Percentiles rank a stretch among this genome's conserved stretches.
Evolutionary conservation across 139 green algal genomes (phyloP).

Genomic region (Chlorella sp.): DNA sequence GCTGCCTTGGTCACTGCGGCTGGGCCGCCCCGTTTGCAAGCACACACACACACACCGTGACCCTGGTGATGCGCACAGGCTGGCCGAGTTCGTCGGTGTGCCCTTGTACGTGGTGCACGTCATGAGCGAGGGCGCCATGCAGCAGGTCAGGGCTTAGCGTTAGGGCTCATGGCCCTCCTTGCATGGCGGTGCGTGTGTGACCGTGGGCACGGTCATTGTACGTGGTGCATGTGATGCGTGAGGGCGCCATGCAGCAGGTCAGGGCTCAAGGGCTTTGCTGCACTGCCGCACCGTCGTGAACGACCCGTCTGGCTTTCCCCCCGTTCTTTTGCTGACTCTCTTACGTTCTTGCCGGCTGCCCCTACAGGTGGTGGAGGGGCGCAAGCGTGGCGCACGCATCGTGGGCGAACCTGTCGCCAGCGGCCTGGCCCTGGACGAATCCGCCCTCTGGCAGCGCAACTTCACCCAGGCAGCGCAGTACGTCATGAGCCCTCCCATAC

Average conservation of each 20-base stretch:
- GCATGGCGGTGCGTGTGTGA: too few species aligned
- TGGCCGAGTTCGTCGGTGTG: slow-evolving; percentile 70
- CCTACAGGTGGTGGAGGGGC: slow-evolving; percentile 41
- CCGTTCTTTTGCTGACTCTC: too few species aligned
- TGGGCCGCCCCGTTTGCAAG: too few species aligned
- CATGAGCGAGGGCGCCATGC: slow-evolving; percentile 80
- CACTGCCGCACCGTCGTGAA: too few species aligned
- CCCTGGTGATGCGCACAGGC: too few species aligned
- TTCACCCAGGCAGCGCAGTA: slow-evolving; percentile 70
- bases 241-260: slow-evolving; percentile 76
- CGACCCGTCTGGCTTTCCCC: too few species aligned
- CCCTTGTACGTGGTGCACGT: slow-evolving; percentile 98
- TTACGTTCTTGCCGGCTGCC: too few species aligned
- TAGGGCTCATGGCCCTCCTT: too few species aligned
- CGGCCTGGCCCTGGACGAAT: slow-evolving; percentile 74
- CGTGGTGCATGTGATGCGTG: slow-evolving; percentile 95
- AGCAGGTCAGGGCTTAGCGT: slow-evolving; percentile 69
- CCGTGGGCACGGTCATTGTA: too few species aligned
- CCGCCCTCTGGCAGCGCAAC: slow-evolving; percentile 64
- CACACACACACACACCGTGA: too few species aligned
- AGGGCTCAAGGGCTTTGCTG: too few species aligned
- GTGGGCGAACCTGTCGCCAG: slow-evolving; percentile 77
- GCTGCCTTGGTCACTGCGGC: too few species aligned
- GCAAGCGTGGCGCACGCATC: slow-evolving; percentile 52
- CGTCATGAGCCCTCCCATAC: slow-evolving; percentile 94